These are phyloP conservation scores for Nicotiana rustica DNA, from an alignment of 305 asterid genomes.

Conservation along the genomic window DNA sequence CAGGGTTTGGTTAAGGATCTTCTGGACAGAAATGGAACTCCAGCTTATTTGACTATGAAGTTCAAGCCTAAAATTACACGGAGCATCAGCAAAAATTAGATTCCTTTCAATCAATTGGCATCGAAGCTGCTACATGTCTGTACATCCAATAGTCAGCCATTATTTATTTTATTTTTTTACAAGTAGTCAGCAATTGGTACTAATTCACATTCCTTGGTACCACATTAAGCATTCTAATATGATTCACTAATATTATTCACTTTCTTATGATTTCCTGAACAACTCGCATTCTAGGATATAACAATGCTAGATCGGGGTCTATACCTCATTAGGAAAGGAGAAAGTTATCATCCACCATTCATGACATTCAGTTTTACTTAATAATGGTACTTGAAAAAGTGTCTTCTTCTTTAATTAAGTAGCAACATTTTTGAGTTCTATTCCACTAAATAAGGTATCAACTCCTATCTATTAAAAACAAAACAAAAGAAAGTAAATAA, in stretches of 20 bases:
- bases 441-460: not conserved
- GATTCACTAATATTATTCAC: not conserved
- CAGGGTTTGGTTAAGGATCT: constrained; percentile 92
- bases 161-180: no score
- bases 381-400: not conserved
- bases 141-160: not conserved
- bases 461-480: not conserved
- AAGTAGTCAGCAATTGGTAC: not conserved
- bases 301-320: not conserved
- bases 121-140: not conserved
- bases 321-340: not conserved
- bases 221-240: not conserved
- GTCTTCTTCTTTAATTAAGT: not conserved
- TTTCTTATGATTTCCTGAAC: not conserved
- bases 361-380: not conserved
- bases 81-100: no score
- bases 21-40: constrained; percentile 85
- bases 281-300: not conserved
- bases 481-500: not conserved
- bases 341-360: constrained; percentile 10
- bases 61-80: constrained; percentile 57
- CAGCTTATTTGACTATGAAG: constrained; percentile 64
- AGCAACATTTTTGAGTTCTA: not conserved
- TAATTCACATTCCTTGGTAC: no score
- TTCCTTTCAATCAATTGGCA: not conserved